These are phyloP conservation scores for Avena insularis DNA, from an alignment of 176 grass and related monocot genomes.

Conservation along the genomic window DNA sequence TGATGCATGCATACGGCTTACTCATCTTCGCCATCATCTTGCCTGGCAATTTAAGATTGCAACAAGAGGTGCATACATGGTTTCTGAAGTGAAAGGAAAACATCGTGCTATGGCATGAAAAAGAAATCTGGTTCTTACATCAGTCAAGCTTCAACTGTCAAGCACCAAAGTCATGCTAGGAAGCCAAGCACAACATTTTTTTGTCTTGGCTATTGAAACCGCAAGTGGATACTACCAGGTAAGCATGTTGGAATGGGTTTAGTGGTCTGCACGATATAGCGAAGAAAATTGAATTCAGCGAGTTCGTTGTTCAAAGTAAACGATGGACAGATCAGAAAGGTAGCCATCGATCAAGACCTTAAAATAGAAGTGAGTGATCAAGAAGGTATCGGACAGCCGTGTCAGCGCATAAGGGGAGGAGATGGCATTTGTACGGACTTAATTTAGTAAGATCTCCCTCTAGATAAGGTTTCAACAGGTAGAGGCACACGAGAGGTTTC, in stretches of 20 bases:
- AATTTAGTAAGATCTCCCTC: too few species aligned
- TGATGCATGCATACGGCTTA: neutral
- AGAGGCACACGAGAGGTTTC: too few species aligned
- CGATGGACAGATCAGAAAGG: too few species aligned
- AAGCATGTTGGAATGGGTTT: too few species aligned
- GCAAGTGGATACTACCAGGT: neutral
- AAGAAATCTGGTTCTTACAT: neutral
- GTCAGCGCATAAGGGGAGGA: too few species aligned
- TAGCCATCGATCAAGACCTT: neutral
- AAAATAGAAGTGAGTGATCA: neutral
- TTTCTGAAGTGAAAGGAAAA: slow-evolving; percentile 8
- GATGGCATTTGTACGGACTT: too few species aligned
- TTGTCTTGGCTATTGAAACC: neutral
- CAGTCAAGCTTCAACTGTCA: neutral
- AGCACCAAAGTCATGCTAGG: neutral
- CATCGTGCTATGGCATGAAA: neutral
- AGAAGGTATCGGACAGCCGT: neutral
- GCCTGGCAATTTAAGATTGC: neutral
- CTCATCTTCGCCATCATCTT: neutral
- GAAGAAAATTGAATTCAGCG: too few species aligned
- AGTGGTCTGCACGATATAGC: too few species aligned
- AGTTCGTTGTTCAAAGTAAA: too few species aligned
- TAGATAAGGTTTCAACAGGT: too few species aligned
- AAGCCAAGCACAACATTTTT: neutral
- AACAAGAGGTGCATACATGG: neutral